A percentile compares a stretch with the other conserved stretches of the same genome.
Evolutionary conservation across 306 rosid genomes (phyloP).

Genomic region (Luffa aegyptiaca): DNA sequence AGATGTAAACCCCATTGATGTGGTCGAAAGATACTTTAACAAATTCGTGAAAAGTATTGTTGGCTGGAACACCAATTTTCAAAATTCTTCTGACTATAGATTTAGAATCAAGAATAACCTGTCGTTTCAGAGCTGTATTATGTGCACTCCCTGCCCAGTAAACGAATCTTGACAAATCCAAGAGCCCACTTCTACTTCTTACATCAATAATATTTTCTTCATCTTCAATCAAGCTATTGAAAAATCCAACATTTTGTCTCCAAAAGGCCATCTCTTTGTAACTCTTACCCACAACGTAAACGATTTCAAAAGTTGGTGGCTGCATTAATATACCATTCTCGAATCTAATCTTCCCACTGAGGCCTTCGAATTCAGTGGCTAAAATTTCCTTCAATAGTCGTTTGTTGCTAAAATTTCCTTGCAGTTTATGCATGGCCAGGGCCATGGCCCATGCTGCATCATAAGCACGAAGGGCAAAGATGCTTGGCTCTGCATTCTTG

Average conservation of each 20-base stretch:
- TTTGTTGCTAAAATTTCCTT: constrained; percentile 12
- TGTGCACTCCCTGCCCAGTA: no score
- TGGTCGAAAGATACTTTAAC: constrained; percentile 29
- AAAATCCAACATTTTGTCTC: constrained; percentile 37
- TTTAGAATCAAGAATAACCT: background rate
- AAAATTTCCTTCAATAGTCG: constrained; percentile 15
- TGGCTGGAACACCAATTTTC: constrained; percentile 39
- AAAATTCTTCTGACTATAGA: background rate
- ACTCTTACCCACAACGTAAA: constrained; percentile 48
- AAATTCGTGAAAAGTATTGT: constrained; percentile 31
- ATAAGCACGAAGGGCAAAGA: constrained; percentile 45
- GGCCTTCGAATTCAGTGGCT: constrained; percentile 24
- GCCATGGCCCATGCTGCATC: constrained; percentile 31
- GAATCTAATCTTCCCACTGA: constrained; percentile 35
- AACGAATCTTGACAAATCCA: background rate
- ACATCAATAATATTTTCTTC: background rate
- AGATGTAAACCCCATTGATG: constrained; percentile 13
- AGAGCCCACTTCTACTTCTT: background rate
- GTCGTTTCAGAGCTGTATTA: background rate
- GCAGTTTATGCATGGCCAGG: constrained; percentile 17
- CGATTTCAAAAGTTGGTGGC: constrained; percentile 28
- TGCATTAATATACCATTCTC: constrained; percentile 11
- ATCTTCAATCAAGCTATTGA: background rate
- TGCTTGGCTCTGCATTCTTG: constrained; percentile 26
- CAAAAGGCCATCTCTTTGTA: constrained; percentile 42